Base-by-base conservation (phyloP, 129 eudicot genomes). In the Silybum marianum region DNA sequence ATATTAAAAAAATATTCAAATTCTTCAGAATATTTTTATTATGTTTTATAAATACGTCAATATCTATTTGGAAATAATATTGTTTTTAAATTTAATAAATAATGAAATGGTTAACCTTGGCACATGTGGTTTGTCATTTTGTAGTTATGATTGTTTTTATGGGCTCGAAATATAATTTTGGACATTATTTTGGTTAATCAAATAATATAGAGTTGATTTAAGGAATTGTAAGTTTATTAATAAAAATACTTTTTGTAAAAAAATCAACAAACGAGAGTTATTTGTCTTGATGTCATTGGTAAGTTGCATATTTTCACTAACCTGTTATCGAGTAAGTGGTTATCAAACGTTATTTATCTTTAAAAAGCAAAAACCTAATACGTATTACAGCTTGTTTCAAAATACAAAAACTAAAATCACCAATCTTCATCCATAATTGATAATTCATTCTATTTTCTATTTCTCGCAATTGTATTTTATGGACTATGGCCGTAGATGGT, bases 91-190 rank as follows among this genome's bases (percentile, higher is more conserved):
- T 58, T 58, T 58, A 19, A 58, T n/a, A 24, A 58, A 58, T 58
- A 6, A n/a, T 58, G 66, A 58, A 58, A n/a, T 58, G 66, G 66
- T 58, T 58, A 58, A 18, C 5, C 16, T 68, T 69, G 73, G 40
- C 73, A 69, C 73, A 69, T 69, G 73, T 69, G 36, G 73, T 69
- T 69, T 69, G 73, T 28, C 73, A 26, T 26, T 30, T 28, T 69
- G 42, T 30, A 30, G 42, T 69, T 69, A 34, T 28, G 42, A 26
- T 26, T 26, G 28, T 28, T 25, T 68, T 25, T 69, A 69, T 69
- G 73, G 73, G 73, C 73, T 69, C 73, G 73, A 69, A 69, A 69
- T 21, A 28, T 69, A 69, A n/a, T 26, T 69, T 6, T 30, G 3
- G 40, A 69, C 8, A 13, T 13, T 69, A 34, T 28, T 26, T 69